A percentile compares a stretch with the other conserved stretches of the same genome.
phyloP scores from a whole-genome alignment of 2,329 filamentous ascomycete genomes.

The Trichoderma atroviride region DNA sequence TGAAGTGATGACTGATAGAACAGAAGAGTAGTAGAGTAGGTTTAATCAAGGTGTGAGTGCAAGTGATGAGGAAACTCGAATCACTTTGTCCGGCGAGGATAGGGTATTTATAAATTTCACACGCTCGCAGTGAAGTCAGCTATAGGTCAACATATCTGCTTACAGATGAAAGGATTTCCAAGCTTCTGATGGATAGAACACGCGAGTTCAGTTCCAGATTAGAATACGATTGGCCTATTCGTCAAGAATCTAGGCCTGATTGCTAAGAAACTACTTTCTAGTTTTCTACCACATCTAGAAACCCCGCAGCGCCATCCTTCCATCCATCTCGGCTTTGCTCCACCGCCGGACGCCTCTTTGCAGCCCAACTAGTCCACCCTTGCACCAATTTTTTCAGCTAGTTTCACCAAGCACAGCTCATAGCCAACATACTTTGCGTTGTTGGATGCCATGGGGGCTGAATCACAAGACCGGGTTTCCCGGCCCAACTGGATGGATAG shows the following conservation, averaged over 20 bases:
- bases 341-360: not conserved
- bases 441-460: not conserved
- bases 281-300: not conserved
- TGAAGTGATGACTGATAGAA: not conserved
- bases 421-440: not conserved
- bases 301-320: not conserved
- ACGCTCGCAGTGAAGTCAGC: no score
- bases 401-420: not conserved
- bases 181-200: not conserved
- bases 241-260: not conserved
- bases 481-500: not conserved
- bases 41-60: not conserved
- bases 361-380: not conserved
- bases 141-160: not conserved
- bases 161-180: not conserved
- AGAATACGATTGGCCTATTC: not conserved
- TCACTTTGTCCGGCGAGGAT: not conserved
- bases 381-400: not conserved
- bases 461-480: not conserved
- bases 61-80: not conserved
- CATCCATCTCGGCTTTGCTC: not conserved
- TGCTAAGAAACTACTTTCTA: not conserved
- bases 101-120: not conserved
- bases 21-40: not conserved
- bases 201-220: not conserved